phyloP scores from a whole-genome alignment of 2,329 filamentous ascomycete species.

The Hypoxylon sp. region DNA sequence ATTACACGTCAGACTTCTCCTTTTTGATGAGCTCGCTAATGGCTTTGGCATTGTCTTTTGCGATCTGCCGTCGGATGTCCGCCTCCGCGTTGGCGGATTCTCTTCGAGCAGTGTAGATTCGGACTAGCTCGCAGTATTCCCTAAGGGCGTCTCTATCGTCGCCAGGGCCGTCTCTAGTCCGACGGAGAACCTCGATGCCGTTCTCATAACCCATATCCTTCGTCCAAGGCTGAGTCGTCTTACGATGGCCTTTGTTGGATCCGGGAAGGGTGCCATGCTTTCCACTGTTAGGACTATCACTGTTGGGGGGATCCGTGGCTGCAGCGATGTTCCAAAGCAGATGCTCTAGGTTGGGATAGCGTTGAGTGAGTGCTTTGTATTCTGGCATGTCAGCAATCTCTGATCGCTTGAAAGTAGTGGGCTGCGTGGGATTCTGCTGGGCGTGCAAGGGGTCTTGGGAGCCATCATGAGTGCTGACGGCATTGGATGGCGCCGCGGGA shows the following conservation, averaged over 20 bases:
- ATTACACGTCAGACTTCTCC: slow-evolving; percentile 46
- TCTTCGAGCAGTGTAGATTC: slow-evolving; percentile 56
- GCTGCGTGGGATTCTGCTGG: slow-evolving; percentile 1
- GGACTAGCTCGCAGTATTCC: slow-evolving; percentile 71
- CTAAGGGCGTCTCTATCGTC: slow-evolving; percentile 70
- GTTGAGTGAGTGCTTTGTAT: slow-evolving; percentile 48
- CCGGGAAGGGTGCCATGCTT: slow-evolving; percentile 23
- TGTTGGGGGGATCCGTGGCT: slow-evolving; percentile 50
- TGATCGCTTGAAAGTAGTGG: slow-evolving; percentile 25
- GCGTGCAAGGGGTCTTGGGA: not conserved
- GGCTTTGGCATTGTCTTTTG: slow-evolving; percentile 62
- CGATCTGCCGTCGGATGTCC: slow-evolving; percentile 60
- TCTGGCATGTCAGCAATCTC: slow-evolving; percentile 50
- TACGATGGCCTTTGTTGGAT: slow-evolving; percentile 50
- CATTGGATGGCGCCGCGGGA: not conserved
- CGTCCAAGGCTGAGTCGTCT: slow-evolving; percentile 65
- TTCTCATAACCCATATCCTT: slow-evolving; percentile 69
- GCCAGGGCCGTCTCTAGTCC: slow-evolving; percentile 63
- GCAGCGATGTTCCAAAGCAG: slow-evolving; percentile 50
- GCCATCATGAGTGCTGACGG: not conserved
- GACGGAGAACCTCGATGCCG: slow-evolving; percentile 67
- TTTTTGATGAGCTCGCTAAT: slow-evolving; percentile 64
- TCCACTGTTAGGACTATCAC: slow-evolving; percentile 10
- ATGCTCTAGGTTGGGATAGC: slow-evolving; percentile 49
- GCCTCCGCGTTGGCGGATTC: slow-evolving; percentile 55